A percentile compares a stretch with the other conserved stretches of the same genome.
Conservation (phyloP, 257 asterid species). For the Petunia secreta region DNA sequence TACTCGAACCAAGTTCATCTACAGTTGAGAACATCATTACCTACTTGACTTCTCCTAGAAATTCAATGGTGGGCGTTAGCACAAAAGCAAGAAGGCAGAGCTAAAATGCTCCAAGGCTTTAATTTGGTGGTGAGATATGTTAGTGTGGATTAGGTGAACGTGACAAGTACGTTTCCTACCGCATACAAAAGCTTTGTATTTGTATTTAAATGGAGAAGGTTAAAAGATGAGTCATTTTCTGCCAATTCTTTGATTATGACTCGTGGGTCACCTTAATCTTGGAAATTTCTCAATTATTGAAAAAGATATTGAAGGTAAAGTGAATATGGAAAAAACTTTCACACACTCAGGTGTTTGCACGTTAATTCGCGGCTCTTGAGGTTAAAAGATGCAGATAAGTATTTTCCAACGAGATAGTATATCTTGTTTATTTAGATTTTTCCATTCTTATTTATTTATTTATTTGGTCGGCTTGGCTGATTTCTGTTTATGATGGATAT, state of each 20-base stretch:
- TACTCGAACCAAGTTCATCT: too few species aligned
- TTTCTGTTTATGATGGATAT: not conserved
- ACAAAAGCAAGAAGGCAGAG: too few species aligned
- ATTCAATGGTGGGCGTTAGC: too few species aligned
- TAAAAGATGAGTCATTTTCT: not conserved
- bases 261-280: not conserved
- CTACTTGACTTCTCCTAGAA: too few species aligned
- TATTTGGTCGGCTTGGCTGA: not conserved
- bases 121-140: not conserved
- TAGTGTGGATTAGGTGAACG: not conserved
- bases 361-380: not conserved
- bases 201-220: not conserved
- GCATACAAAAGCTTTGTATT: not conserved
- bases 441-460: too few species aligned
- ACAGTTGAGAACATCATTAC: too few species aligned
- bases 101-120: too few species aligned
- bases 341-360: not conserved
- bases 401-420: too few species aligned
- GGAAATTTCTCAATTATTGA: too few species aligned
- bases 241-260: too few species aligned
- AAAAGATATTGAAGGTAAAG: not conserved
- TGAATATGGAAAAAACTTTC: not conserved
- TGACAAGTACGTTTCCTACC: too few species aligned
- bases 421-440: too few species aligned
- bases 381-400: not conserved